These are phyloP conservation scores for Aspergillus sp. DNA, from an alignment of 2,329 filamentous ascomycete species.

Conservation along the genomic window DNA sequence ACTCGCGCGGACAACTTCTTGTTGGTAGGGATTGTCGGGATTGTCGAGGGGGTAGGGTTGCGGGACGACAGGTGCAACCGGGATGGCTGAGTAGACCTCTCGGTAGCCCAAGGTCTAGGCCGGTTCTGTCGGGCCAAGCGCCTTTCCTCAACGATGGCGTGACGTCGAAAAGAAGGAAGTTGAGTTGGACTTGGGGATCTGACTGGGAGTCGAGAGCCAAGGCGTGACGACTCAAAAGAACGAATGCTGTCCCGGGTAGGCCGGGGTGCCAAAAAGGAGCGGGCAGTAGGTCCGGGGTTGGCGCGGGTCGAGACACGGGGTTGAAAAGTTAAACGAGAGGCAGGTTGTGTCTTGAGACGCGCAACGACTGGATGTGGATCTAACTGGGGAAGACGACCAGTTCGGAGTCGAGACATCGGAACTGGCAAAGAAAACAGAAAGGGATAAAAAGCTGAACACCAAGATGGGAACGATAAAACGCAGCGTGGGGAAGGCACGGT, in stretches of 20 bases:
- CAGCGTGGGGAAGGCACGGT: conserved; percentile 16
- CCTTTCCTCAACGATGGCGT: conserved; percentile 14
- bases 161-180: conserved; percentile 5
- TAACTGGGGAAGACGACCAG: background rate
- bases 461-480: conserved; percentile 17
- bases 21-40: conserved; percentile 3
- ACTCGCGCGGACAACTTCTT: conserved; percentile 12
- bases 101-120: conserved; percentile 12
- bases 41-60: background rate
- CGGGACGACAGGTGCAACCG: conserved; percentile 11
- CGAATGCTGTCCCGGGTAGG: conserved; percentile 12
- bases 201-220: conserved; percentile 21
- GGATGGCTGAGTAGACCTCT: conserved; percentile 7
- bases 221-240: conserved; percentile 15
- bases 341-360: conserved; percentile 5
- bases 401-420: background rate
- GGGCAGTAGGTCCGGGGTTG: conserved; percentile 14
- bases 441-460: conserved; percentile 3
- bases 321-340: conserved; percentile 10
- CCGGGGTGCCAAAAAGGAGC: conserved; percentile 13
- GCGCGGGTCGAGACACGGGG: conserved; percentile 14
- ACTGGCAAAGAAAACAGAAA: background rate
- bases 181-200: conserved; percentile 9
- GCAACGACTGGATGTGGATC: background rate
- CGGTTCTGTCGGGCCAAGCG: conserved; percentile 15